Evolutionary conservation across 2,329 filamentous ascomycete species (phyloP).

Genomic region (Exutisphaerella laricina): DNA sequence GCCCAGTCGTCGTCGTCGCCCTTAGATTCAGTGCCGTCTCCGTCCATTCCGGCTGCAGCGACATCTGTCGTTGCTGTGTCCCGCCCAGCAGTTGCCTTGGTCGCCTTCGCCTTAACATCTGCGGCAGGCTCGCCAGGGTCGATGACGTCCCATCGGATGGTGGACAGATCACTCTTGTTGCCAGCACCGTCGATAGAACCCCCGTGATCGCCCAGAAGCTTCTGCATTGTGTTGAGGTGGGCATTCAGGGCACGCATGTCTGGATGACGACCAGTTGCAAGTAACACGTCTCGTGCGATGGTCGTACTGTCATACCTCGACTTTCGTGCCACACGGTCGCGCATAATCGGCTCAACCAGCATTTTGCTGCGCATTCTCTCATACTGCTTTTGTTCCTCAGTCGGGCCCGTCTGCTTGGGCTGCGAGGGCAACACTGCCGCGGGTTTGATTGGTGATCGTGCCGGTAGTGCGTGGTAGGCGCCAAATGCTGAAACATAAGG

Average conservation of each 20-base stretch:
- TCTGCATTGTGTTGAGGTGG: conserved; percentile 46
- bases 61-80: conserved; percentile 1
- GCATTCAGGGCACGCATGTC: conserved; percentile 54
- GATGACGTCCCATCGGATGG: conserved; percentile 57
- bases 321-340: conserved; percentile 44
- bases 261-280: conserved; percentile 58
- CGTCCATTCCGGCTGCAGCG: conserved; percentile 14
- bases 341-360: conserved; percentile 43
- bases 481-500: not conserved
- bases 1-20: conserved; percentile 13
- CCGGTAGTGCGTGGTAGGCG: not conserved
- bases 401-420: conserved; percentile 23
- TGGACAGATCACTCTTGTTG: conserved; percentile 47
- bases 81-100: conserved; percentile 7
- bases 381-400: conserved; percentile 26
- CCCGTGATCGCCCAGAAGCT: conserved; percentile 35
- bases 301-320: conserved; percentile 55
- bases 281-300: conserved; percentile 58
- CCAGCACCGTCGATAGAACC: conserved; percentile 35
- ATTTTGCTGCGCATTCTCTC: conserved; percentile 31
- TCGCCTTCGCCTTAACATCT: conserved; percentile 15
- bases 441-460: not conserved
- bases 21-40: conserved; percentile 25
- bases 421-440: conserved; percentile 3
- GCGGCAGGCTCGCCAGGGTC: conserved; percentile 49